phyloP scores from a whole-genome alignment of 805 yeast genomes.

The Komagataella mondaviorum region DNA sequence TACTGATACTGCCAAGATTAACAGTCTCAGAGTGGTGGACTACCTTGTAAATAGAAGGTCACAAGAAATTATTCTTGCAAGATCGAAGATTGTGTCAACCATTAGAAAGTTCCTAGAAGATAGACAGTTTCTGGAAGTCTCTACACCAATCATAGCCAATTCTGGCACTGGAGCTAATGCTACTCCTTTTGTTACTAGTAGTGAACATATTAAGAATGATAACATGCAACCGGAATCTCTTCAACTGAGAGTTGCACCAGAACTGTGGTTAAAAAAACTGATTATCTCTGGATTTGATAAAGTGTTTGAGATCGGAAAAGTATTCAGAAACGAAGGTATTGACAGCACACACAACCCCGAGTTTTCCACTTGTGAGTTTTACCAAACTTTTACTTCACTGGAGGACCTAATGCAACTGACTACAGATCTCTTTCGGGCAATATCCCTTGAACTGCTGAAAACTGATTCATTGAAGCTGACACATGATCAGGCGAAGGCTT shows the following conservation, averaged over 20 bases:
- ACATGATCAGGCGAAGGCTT: background rate
- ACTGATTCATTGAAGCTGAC: background rate
- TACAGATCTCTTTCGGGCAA: conserved; percentile 34
- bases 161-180: conserved; percentile 84
- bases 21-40: conserved; percentile 60
- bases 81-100: conserved; percentile 39
- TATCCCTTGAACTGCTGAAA: conserved; percentile 20
- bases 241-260: conserved; percentile 84
- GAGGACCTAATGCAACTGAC: conserved; percentile 55
- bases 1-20: conserved; percentile 38
- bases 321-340: conserved; percentile 85
- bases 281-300: conserved; percentile 77
- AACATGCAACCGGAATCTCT: conserved; percentile 18
- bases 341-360: conserved; percentile 93
- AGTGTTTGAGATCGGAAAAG: conserved; percentile 76
- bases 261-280: conserved; percentile 79
- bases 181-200: conserved; percentile 57
- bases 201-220: conserved; percentile 19
- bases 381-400: conserved; percentile 57
- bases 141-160: conserved; percentile 69
- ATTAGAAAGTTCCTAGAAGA: conserved; percentile 44
- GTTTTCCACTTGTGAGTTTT: conserved; percentile 82
- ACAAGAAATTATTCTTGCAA: conserved; percentile 29
- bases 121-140: conserved; percentile 62
- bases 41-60: conserved; percentile 48